These are phyloP conservation scores for Recurvomyces mirabilis DNA, from an alignment of 495 filamentous ascomycete genomes.

Conservation along the genomic window DNA sequence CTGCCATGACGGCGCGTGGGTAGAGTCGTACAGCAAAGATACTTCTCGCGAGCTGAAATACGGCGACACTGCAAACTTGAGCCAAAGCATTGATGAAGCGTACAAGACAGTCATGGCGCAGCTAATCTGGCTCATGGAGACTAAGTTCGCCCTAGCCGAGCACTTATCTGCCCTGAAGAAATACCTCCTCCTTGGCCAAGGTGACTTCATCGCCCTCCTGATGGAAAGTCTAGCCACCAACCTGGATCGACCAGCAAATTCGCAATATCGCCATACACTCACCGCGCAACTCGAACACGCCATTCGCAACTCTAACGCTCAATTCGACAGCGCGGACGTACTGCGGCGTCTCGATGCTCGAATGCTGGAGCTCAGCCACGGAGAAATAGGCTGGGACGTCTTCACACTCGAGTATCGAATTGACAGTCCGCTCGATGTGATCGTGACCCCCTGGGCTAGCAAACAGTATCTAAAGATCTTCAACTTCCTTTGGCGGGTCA, in stretches of 20 bases:
- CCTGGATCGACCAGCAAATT: constrained; percentile 87
- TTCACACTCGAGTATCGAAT: constrained; percentile 99
- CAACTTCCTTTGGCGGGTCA: constrained; percentile 98
- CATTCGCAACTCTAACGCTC: constrained; percentile 91
- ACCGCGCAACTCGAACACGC: constrained; percentile 97
- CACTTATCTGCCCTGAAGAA: constrained; percentile 88
- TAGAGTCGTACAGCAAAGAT: constrained; percentile 88
- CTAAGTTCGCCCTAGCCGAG: constrained; percentile 86
- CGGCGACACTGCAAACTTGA: constrained; percentile 84
- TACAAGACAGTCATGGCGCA: constrained; percentile 96
- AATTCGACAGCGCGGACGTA: constrained; percentile 89
- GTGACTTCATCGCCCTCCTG: constrained; percentile 92
- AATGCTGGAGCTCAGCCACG: constrained; percentile 89
- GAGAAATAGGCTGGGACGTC: constrained; percentile 98
- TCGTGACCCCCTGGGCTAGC: constrained; percentile 88
- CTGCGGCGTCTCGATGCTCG: constrained; percentile 85
- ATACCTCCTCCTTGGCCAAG: constrained; percentile 87
- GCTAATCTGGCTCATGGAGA: constrained; percentile 84
- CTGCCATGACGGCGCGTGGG: constrained; percentile 89
- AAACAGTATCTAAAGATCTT: constrained; percentile 97
- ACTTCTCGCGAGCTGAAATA: constrained; percentile 87
- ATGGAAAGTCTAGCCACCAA: constrained; percentile 94
- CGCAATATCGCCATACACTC: constrained; percentile 87
- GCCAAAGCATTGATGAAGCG: constrained; percentile 88
- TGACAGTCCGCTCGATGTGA: constrained; percentile 91